Evolutionary conservation across 2,329 filamentous ascomycete species (phyloP).

Genomic region (Parascedosporium putredinis): DNA sequence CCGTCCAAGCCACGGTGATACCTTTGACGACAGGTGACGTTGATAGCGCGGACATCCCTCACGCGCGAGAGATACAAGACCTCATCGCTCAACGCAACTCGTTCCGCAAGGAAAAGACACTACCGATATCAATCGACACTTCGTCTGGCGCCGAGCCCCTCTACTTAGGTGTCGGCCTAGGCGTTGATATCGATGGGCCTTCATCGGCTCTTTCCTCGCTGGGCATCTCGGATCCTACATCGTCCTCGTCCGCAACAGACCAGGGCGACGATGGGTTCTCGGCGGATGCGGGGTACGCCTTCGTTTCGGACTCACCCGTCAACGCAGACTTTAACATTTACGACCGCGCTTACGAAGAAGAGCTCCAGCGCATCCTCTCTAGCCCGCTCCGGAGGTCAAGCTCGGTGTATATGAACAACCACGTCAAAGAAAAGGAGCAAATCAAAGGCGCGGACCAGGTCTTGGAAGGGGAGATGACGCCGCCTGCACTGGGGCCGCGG

Average conservation of each 20-base stretch:
- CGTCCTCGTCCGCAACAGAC: constrained; percentile 64
- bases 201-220: constrained; percentile 11
- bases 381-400: constrained; percentile 28
- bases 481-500: neutral
- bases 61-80: constrained; percentile 35
- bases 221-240: neutral
- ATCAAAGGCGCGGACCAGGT: constrained; percentile 27
- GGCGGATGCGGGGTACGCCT: constrained; percentile 20
- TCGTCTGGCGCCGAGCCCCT: neutral
- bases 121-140: neutral
- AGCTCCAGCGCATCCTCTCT: constrained; percentile 60
- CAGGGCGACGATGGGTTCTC: constrained; percentile 30
- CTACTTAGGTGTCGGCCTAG: constrained; percentile 17
- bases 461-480: constrained; percentile 16
- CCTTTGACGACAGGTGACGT: constrained; percentile 1
- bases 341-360: constrained; percentile 61
- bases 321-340: constrained; percentile 82
- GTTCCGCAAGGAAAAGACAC: constrained; percentile 17
- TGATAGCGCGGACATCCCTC: neutral
- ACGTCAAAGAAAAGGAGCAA: constrained; percentile 33
- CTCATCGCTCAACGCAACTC: constrained; percentile 36
- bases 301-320: constrained; percentile 76
- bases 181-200: constrained; percentile 19
- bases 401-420: constrained; percentile 37
- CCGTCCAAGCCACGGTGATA: neutral